Conservation (phyloP, 345 rosid genomes). For the Aquilaria yunnanensis region DNA sequence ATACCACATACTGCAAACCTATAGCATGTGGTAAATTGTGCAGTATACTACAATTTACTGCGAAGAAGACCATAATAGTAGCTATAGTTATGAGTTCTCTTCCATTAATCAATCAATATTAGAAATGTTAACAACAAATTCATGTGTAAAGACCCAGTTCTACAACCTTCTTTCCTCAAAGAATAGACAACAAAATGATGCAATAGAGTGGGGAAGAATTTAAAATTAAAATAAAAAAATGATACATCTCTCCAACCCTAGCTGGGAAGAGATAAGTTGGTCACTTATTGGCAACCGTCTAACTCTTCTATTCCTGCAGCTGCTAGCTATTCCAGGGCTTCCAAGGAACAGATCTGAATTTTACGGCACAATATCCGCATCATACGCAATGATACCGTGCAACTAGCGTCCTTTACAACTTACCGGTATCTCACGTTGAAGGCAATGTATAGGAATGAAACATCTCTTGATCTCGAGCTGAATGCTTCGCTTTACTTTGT, state of each 20-base stretch:
- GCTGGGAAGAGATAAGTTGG: slow-evolving; percentile 27
- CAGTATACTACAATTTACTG: no score
- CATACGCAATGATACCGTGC: slow-evolving; percentile 14
- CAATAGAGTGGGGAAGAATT: neutral
- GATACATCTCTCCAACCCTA: slow-evolving; percentile 29
- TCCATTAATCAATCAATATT: slow-evolving; percentile 52
- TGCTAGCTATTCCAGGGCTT: slow-evolving; percentile 35
- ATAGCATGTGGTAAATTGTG: no score
- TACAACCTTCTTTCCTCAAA: slow-evolving; percentile 33
- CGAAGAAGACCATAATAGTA: no score
- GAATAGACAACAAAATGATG: slow-evolving; percentile 26
- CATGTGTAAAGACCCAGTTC: slow-evolving; percentile 25
- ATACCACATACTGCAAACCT: no score
- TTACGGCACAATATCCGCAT: slow-evolving; percentile 21
- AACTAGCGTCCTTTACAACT: slow-evolving; percentile 12
- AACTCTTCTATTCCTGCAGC: slow-evolving; percentile 33
- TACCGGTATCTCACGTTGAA: slow-evolving; percentile 19
- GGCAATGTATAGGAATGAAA: slow-evolving; percentile 19
- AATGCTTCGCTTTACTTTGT: slow-evolving; percentile 22
- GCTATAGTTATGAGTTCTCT: slow-evolving; percentile 8
- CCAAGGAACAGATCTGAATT: slow-evolving; percentile 20
- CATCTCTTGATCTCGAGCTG: neutral
- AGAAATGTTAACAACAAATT: slow-evolving; percentile 48
- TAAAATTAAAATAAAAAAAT: slow-evolving; percentile 4
- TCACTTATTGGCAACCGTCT: slow-evolving; percentile 32